Evolutionary conservation across 805 yeast species (phyloP).

Genomic region (Candida odintsovae): DNA sequence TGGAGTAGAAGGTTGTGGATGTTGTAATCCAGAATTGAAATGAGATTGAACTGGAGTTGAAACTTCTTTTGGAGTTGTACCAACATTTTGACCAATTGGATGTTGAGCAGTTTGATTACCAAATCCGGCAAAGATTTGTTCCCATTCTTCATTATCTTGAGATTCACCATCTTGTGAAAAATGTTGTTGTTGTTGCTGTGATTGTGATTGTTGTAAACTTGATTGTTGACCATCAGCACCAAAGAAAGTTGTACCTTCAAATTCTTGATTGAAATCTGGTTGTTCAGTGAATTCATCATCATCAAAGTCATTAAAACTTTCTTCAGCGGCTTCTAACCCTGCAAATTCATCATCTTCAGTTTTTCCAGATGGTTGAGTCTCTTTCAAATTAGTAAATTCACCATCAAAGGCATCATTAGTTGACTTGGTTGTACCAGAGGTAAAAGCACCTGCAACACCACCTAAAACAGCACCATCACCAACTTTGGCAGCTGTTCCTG

Average conservation of each 20-base stretch:
- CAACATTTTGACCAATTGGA: slow-evolving; percentile 10
- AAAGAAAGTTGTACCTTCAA: slow-evolving; percentile 19
- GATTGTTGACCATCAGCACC: slow-evolving; percentile 17
- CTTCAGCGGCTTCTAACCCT: slow-evolving; percentile 38
- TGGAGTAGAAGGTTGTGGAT: slow-evolving; percentile 1
- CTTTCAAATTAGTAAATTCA: slow-evolving; percentile 9
- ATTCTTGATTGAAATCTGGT: slow-evolving; percentile 14
- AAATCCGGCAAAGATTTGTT: slow-evolving; percentile 84
- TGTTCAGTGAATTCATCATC: slow-evolving; percentile 19
- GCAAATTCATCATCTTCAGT: slow-evolving; percentile 38
- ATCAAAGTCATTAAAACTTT: slow-evolving; percentile 13
- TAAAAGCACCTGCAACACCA: neutral
- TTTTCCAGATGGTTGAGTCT: slow-evolving; percentile 1
- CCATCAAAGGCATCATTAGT: neutral
- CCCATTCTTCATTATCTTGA: slow-evolving; percentile 74
- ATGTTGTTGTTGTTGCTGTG: too few species aligned
- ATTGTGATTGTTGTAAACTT: neutral
- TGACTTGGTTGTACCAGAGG: neutral
- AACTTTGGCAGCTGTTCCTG: slow-evolving; percentile 1
- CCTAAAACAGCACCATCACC: slow-evolving; percentile 28
- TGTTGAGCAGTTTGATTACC: slow-evolving; percentile 43
- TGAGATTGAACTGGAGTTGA: slow-evolving; percentile 6
- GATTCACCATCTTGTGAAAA: slow-evolving; percentile 6
- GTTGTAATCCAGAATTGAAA: slow-evolving; percentile 2
- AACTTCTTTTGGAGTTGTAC: slow-evolving; percentile 4